Evolutionary conservation across 106 monocot genomes (phyloP), one percentile per base, ranked within the genome.

Genomic region (Iris macrosiphon): DNA sequence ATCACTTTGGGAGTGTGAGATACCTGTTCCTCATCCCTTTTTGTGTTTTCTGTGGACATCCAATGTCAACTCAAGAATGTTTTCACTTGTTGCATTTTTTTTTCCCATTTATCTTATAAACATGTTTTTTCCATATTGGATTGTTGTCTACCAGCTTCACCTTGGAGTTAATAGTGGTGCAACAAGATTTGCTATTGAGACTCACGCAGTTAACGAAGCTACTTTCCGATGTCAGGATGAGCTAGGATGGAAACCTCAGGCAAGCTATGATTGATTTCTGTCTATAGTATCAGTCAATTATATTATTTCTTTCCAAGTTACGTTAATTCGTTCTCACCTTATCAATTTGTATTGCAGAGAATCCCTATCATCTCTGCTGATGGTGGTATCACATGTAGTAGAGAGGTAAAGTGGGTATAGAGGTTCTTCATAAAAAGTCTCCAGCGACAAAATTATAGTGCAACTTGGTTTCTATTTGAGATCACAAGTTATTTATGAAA

Each of bases 151-250:
- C 42, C 72, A 95, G 94, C 38, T 95, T 12, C 94, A 95, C 57
- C 67, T 95, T 77, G 94, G 94, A 65, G 94, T 95, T 14, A 88
- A 95, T 62, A 95, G 94, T 77, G 94, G 94, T 62, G 78, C 94
- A 62, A 65, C 70, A 50, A 79, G 68, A 67, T 89, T 95, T 71
- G 79, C 89, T 34, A 34, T 95, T 38, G 94, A 95, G 66, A 85
- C 31, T 53, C 94, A 95, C 68, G 94, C 94, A 40, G 70, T 89
- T 40, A 95, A 95, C 69, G 94, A 95, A 66, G 94, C 94, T 44
- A 89, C 81, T 34, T 89, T 95, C 53, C 75, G 82, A 29, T 95
- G 94, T 41, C 82, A 89, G 21, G 94, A 95, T 79, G 85, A 95
- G 56, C 74, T 89, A 33, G 89, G 94, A 61, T 95, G 94, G 94